A percentile compares a stretch with the other conserved stretches of the same genome.
These are phyloP conservation scores for Collybiopsis luxurians DNA, from an alignment of 768 basidiomycete species.

Conservation along the genomic window DNA sequence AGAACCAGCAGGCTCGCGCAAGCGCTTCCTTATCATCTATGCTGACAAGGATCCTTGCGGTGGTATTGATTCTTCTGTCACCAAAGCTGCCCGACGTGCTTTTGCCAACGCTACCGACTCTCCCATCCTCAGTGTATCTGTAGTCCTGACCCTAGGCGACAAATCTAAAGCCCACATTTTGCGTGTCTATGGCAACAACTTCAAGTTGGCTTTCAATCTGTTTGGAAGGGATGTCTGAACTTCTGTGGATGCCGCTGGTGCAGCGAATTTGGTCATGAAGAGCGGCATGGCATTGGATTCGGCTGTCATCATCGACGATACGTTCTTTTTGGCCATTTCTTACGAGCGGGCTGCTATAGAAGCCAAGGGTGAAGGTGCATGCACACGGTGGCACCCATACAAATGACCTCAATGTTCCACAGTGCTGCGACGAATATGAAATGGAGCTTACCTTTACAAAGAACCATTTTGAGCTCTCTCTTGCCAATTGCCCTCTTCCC, in stretches of 20 bases:
- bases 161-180: slow-evolving; percentile 93
- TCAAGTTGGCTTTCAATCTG: slow-evolving; percentile 91
- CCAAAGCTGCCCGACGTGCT: slow-evolving; percentile 81
- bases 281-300: slow-evolving; percentile 86
- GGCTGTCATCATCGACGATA: slow-evolving; percentile 78
- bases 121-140: slow-evolving; percentile 39
- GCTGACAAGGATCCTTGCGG: slow-evolving; percentile 99
- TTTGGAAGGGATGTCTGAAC: slow-evolving; percentile 97
- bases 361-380: slow-evolving; percentile 71
- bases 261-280: slow-evolving; percentile 89
- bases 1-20: slow-evolving; percentile 67
- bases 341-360: slow-evolving; percentile 79
- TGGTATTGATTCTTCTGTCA: slow-evolving; percentile 97
- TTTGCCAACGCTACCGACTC: slow-evolving; percentile 52
- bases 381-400: not conserved
- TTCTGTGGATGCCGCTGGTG: slow-evolving; percentile 91
- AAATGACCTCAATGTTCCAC: slow-evolving; percentile 32
- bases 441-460: slow-evolving; percentile 95
- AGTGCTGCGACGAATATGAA: slow-evolving; percentile 93
- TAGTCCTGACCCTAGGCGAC: slow-evolving; percentile 92
- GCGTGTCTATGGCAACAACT: slow-evolving; percentile 60
- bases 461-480: slow-evolving; percentile 91
- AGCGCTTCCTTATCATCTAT: slow-evolving; percentile 91
- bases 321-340: slow-evolving; percentile 84
- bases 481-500: slow-evolving; percentile 96